A percentile compares a stretch with the other conserved stretches of the same genome.
Evolutionary conservation across 1,284 basidiomycete genomes (phyloP).

Genomic region (Psilocybe mexicana): DNA sequence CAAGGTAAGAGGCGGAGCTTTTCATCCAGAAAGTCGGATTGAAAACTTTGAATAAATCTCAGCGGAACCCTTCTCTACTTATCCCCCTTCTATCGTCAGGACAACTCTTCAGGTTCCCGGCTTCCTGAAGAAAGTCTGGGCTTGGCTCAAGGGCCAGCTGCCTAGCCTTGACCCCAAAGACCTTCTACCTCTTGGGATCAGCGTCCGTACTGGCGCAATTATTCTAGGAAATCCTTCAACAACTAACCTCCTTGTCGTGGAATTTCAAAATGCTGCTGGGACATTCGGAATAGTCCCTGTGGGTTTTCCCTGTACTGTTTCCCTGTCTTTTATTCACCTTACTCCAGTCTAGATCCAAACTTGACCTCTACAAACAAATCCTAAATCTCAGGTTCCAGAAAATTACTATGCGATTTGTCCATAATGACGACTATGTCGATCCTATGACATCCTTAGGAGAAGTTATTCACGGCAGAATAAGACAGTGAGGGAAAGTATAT

Average conservation of each 20-base stretch:
- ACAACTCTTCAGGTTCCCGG: constrained; percentile 42
- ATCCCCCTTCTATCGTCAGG: constrained; percentile 34
- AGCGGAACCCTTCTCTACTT: constrained; percentile 28
- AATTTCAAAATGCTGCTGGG: constrained; percentile 74
- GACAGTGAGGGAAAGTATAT: constrained; percentile 43
- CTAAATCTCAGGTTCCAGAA: constrained; percentile 71
- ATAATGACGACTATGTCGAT: constrained; percentile 76
- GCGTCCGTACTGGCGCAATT: constrained; percentile 73
- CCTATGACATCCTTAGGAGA: constrained; percentile 68
- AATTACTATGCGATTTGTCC: constrained; percentile 65
- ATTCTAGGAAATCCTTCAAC: constrained; percentile 85
- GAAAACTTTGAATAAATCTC: background rate
- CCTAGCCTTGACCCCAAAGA: constrained; percentile 77
- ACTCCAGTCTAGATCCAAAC: constrained; percentile 69
- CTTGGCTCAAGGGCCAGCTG: constrained; percentile 60
- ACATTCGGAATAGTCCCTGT: constrained; percentile 79
- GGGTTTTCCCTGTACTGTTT: constrained; percentile 19
- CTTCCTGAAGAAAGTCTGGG: constrained; percentile 43
- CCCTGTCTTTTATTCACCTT: constrained; percentile 2
- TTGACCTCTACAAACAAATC: constrained; percentile 81
- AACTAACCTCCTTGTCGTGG: constrained; percentile 75
- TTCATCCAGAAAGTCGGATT: background rate
- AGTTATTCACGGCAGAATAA: constrained; percentile 58
- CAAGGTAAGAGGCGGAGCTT: constrained; percentile 19
- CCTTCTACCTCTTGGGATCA: constrained; percentile 78